Evolutionary conservation across 139 green algal genomes (phyloP).

Genomic region (Chlorella ohadii): DNA sequence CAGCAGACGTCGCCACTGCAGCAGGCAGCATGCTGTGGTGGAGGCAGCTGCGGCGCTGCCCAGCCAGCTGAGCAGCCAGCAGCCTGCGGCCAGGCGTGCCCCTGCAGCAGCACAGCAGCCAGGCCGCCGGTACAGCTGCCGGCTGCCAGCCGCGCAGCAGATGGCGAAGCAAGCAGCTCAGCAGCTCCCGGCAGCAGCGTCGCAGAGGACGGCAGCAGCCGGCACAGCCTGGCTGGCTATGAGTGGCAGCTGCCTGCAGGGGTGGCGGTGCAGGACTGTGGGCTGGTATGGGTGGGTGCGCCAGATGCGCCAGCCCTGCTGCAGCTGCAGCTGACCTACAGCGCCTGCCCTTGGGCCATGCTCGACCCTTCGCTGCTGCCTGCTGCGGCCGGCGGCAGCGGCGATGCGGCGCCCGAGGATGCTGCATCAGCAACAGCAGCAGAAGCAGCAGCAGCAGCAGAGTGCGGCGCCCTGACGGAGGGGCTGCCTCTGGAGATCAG

Average conservation of each 20-base stretch:
- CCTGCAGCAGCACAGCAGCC: background rate
- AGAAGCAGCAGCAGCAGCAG: background rate
- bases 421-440: background rate
- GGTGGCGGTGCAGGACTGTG: constrained; percentile 11
- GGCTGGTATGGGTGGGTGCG: constrained; percentile 70
- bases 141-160: background rate
- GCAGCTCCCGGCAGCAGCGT: background rate
- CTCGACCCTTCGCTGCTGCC: constrained; percentile 47
- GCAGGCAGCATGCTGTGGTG: background rate
- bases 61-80: background rate
- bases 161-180: background rate
- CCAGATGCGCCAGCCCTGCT: constrained; percentile 48
- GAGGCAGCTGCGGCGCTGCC: background rate
- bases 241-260: constrained; percentile 33
- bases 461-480: background rate
- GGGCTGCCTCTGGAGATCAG: constrained; percentile 42
- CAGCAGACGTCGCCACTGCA: background rate
- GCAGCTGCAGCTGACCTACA: constrained; percentile 76
- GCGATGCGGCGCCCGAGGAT: no score
- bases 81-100: background rate
- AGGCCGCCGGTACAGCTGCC: background rate
- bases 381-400: background rate
- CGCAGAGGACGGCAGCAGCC: background rate
- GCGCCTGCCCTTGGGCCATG: constrained; percentile 54
- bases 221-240: constrained; percentile 43